Conservation (phyloP, 257 asterid genomes). For the Solanum verrucosum region DNA sequence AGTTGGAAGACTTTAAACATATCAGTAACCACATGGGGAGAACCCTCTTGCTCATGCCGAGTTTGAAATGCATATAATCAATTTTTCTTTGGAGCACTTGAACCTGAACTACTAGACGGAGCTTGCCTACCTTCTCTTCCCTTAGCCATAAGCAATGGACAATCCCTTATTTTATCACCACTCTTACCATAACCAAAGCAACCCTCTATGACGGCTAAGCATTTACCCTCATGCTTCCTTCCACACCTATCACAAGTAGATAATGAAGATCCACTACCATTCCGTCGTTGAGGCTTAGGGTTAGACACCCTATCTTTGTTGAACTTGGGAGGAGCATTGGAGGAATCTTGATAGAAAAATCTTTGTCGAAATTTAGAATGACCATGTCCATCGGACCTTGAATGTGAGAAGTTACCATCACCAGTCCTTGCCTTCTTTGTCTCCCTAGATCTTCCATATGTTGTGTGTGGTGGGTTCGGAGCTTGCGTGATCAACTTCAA, state of each 20-base stretch:
- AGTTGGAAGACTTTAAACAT: too few relatives aligned
- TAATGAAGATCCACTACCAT: too few relatives aligned
- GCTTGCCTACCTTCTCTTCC: background rate
- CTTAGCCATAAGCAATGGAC: background rate
- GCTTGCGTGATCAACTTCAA: background rate
- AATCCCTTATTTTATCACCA: background rate
- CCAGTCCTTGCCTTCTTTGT: background rate
- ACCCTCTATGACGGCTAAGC: background rate
- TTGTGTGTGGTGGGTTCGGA: background rate
- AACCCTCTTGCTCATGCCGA: background rate
- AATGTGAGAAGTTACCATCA: background rate
- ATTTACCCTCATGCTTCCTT: background rate
- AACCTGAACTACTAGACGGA: background rate
- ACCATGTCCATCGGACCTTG: background rate
- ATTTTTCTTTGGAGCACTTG: background rate
- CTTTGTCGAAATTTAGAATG: background rate
- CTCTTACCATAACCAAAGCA: background rate
- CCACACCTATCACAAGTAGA: too few relatives aligned
- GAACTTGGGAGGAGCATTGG: background rate
- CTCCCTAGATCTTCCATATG: background rate
- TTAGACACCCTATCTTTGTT: too few relatives aligned
- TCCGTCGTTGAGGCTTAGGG: too few relatives aligned
- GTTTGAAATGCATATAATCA: background rate
- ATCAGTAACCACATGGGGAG: background rate
- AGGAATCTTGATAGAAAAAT: background rate